Percentiles rank a stretch among this genome's conserved stretches.
Evolutionary conservation across 805 yeast species (phyloP).

Genomic region (Grigorovia yakushimaensis): DNA sequence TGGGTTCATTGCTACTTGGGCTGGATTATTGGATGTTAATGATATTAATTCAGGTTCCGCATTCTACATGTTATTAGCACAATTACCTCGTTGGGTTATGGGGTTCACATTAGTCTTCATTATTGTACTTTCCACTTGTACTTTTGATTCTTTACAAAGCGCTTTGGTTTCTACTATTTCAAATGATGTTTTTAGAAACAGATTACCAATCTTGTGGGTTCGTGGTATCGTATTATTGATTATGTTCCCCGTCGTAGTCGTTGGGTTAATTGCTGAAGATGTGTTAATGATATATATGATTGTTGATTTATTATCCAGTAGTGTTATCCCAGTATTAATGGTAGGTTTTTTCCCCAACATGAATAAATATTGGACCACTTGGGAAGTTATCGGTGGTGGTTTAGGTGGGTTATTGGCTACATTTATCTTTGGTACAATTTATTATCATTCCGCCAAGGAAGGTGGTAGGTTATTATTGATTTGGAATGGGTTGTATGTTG

Average conservation of each 20-base stretch:
- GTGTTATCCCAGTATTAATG: constrained; percentile 75
- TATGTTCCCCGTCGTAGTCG: constrained; percentile 81
- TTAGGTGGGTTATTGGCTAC: constrained; percentile 72
- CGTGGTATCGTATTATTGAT: constrained; percentile 62
- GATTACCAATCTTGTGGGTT: constrained; percentile 52
- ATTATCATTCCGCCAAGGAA: constrained; percentile 58
- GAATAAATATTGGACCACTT: constrained; percentile 56
- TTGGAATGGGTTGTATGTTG: constrained; percentile 69
- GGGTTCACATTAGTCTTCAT: constrained; percentile 74
- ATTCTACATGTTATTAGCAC: constrained; percentile 57
- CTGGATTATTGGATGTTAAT: constrained; percentile 46
- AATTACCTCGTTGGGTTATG: constrained; percentile 78
- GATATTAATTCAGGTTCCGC: constrained; percentile 52
- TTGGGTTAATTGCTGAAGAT: constrained; percentile 75
- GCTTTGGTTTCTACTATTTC: constrained; percentile 84
- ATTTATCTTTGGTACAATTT: constrained; percentile 75
- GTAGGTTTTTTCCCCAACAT: constrained; percentile 62
- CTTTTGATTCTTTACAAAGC: constrained; percentile 81
- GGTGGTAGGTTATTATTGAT: constrained; percentile 71
- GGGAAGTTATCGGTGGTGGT: constrained; percentile 78
- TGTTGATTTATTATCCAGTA: constrained; percentile 82
- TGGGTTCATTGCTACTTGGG: constrained; percentile 88
- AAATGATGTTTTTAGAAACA: constrained; percentile 82
- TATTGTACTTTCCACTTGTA: constrained; percentile 70
- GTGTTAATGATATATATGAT: constrained; percentile 80